Evolutionary conservation across 2,329 filamentous ascomycete species (phyloP), one percentile per base, ranked within the genome.

Genomic region (Beauveria asiatica): DNA sequence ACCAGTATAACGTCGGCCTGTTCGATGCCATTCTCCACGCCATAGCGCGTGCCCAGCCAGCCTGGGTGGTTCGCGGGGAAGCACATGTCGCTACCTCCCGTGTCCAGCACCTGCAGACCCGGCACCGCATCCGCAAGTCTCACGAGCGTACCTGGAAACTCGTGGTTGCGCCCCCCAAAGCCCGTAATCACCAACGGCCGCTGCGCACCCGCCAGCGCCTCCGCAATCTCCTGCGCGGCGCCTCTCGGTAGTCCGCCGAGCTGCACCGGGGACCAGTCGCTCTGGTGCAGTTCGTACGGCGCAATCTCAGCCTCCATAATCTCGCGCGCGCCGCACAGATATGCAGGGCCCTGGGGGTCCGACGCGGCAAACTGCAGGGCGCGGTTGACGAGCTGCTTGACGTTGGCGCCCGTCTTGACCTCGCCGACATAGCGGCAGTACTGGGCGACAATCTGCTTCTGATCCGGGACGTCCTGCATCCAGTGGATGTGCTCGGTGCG

Each of bases 361-460:
- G 85, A 90, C 52, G 77, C 88, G 0, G 91, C 90, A 68, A 94
- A 95, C 66, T 90, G 89, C 60, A 96, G 72, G 0, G 91, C 91
- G 1, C 91, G 86, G 69, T 91, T 91, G 62, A 96, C 89, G 75
- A 95, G 86, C 75, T 96, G 90, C 78, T 95, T 95, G 62, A 95
- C 84, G 68, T 95, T 96, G 69, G 83, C 83, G 17, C 90, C 90
- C 2, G 88, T 87, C 75, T 92, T 92, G 72, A 96, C 86, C 75
- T 96, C 92, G 3, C 81, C 90, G 0, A 86, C 76, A 68, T 94
- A 96, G 10, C 91, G 83, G 70, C 92, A 96, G 73, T 96, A 96
- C 75, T 96, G 91, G 0, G 83, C 78, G 3, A 96, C 77, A 62
- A 96, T 92, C 67, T 85, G 82, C 70, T 88, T 90, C 71, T 93